Evolutionary conservation across 1,284 basidiomycete genomes (phyloP).

Genomic region (Sporisorium iseilematis-ciliati): DNA sequence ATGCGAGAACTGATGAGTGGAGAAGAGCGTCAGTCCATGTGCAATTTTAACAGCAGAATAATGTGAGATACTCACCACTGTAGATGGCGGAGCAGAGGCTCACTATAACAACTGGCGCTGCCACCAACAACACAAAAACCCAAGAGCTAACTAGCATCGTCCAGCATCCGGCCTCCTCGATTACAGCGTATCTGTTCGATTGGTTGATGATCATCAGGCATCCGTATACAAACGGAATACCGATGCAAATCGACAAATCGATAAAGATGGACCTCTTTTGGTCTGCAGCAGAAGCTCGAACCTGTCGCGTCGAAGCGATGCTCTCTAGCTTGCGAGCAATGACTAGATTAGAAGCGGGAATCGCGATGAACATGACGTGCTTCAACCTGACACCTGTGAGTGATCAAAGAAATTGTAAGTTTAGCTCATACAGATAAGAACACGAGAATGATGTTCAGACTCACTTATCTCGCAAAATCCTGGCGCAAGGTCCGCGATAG

Average conservation of each 20-base stretch:
- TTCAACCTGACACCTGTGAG: slow-evolving; percentile 15
- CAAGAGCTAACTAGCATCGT: slow-evolving; percentile 9
- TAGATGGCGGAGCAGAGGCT: slow-evolving; percentile 15
- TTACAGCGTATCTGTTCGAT: slow-evolving; percentile 12
- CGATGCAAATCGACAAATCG: slow-evolving; percentile 25
- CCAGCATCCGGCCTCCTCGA: slow-evolving; percentile 28
- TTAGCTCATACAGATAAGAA: not conserved
- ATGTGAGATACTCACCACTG: slow-evolving; percentile 15
- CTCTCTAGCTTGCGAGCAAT: slow-evolving; percentile 29
- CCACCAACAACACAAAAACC: slow-evolving; percentile 19
- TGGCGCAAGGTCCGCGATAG: slow-evolving; percentile 7
- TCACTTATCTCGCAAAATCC: slow-evolving; percentile 28
- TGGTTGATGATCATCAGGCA: slow-evolving; percentile 36
- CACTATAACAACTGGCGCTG: slow-evolving; percentile 11
- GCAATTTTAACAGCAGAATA: not conserved
- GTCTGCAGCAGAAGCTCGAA: slow-evolving; percentile 5
- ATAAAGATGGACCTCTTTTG: slow-evolving; percentile 11
- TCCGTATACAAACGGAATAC: slow-evolving; percentile 17
- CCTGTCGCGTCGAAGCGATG: slow-evolving; percentile 27
- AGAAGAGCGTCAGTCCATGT: not conserved
- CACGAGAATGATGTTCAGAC: not conserved
- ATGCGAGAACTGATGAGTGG: slow-evolving; percentile 10
- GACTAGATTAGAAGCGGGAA: slow-evolving; percentile 25
- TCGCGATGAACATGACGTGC: slow-evolving; percentile 14
- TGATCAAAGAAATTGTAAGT: no score